Conservation (phyloP, 2,329 filamentous ascomycete species). For the Sporothrix luriei region DNA sequence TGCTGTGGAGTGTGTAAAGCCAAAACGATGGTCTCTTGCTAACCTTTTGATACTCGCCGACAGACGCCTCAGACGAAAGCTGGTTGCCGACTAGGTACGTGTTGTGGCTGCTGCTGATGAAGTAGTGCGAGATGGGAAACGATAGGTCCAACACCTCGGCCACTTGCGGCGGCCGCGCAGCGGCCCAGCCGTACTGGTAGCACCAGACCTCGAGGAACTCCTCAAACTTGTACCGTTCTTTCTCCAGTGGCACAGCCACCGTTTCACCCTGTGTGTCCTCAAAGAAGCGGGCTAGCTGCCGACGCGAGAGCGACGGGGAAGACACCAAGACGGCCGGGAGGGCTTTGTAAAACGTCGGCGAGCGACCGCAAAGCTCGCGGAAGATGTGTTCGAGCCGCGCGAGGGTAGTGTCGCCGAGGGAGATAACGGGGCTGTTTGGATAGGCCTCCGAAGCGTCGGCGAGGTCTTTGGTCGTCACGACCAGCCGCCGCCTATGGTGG, state of each 20-base stretch:
- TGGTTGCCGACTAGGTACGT: slow-evolving; percentile 90
- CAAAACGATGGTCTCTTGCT: not conserved
- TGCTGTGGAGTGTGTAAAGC: too few relatives aligned
- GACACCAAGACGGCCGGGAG: not conserved
- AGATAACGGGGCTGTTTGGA: slow-evolving; percentile 41
- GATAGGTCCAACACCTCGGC: slow-evolving; percentile 58
- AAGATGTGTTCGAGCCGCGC: slow-evolving; percentile 54
- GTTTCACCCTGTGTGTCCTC: slow-evolving; percentile 52
- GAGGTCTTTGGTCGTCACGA: slow-evolving; percentile 35
- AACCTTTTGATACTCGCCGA: slow-evolving; percentile 76
- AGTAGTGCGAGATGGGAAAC: slow-evolving; percentile 82
- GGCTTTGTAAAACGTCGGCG: slow-evolving; percentile 37
- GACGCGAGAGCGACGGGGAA: slow-evolving; percentile 41
- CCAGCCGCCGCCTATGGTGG: slow-evolving; percentile 36
- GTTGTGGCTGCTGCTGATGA: slow-evolving; percentile 93
- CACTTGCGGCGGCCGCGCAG: slow-evolving; percentile 44
- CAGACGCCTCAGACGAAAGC: slow-evolving; percentile 73
- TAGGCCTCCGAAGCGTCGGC: slow-evolving; percentile 33
- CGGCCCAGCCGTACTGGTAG: slow-evolving; percentile 49
- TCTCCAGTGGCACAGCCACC: slow-evolving; percentile 42
- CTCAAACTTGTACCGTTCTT: slow-evolving; percentile 50
- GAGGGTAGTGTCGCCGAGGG: slow-evolving; percentile 54
- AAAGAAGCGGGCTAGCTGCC: slow-evolving; percentile 55
- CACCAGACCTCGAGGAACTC: slow-evolving; percentile 57
- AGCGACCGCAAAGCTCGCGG: slow-evolving; percentile 47